These are phyloP conservation scores for Cadophora gregata DNA, from an alignment of 2,329 filamentous ascomycete genomes.

Conservation along the genomic window DNA sequence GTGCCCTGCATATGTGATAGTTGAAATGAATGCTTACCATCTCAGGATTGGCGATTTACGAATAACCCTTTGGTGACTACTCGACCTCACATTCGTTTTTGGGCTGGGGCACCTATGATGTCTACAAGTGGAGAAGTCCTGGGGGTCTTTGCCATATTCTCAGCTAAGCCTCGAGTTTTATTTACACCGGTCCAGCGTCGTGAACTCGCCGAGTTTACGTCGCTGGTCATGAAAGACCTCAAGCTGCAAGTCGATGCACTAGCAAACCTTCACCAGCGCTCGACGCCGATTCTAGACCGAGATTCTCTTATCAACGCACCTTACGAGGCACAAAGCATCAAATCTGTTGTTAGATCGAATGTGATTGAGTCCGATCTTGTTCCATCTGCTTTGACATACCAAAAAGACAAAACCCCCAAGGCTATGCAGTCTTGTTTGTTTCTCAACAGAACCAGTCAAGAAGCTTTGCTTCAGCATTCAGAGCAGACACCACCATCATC, in stretches of 20 bases:
- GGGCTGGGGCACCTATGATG: constrained; percentile 46
- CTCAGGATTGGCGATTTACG: constrained; percentile 47
- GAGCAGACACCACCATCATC: constrained; percentile 24
- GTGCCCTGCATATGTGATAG: constrained; percentile 13
- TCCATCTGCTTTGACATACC: constrained; percentile 17
- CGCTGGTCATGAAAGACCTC: constrained; percentile 30
- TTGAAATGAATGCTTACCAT: neutral
- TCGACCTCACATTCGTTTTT: constrained; percentile 44
- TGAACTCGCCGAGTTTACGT: constrained; percentile 42
- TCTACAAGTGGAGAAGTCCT: constrained; percentile 41
- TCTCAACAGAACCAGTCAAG: constrained; percentile 1
- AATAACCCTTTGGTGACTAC: constrained; percentile 43
- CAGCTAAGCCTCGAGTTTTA: constrained; percentile 35
- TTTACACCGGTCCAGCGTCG: constrained; percentile 40
- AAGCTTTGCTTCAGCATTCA: neutral
- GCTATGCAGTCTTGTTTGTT: neutral
- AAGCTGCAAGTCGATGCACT: constrained; percentile 22
- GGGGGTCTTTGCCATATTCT: constrained; percentile 44
- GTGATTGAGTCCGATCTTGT: constrained; percentile 7
- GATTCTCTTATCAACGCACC: constrained; percentile 24
- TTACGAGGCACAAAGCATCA: neutral
- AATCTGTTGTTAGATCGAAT: neutral
- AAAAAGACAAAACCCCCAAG: constrained; percentile 19
- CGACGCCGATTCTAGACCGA: constrained; percentile 25
- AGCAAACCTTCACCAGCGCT: constrained; percentile 21